Evolutionary conservation across 2,329 filamentous ascomycete species (phyloP).

Genomic region (Claviceps sp.): DNA sequence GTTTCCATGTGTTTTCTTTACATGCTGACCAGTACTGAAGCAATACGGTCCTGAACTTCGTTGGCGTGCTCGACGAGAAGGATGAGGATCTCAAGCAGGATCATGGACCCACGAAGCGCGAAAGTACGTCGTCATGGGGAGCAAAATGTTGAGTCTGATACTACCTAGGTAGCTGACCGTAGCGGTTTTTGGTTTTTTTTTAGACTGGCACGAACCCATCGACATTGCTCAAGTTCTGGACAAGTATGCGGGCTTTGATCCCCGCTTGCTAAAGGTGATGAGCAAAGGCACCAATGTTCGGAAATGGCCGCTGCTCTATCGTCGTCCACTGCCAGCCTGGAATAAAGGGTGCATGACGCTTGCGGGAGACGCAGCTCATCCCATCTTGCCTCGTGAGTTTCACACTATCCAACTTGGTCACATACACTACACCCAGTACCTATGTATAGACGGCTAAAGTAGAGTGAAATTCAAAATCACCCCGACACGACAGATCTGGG

Average conservation of each 20-base stretch:
- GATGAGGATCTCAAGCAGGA: background rate
- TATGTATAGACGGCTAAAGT: no score
- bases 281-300: slow-evolving; percentile 22
- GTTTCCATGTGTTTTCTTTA: no score
- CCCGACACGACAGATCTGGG: slow-evolving; percentile 20
- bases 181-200: background rate
- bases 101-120: background rate
- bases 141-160: background rate
- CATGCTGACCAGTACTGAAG: background rate
- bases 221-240: background rate
- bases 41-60: background rate
- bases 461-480: no score
- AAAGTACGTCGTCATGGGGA: background rate
- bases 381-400: slow-evolving; percentile 23
- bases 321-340: slow-evolving; percentile 20
- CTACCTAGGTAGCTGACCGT: background rate
- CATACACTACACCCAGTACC: no score
- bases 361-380: slow-evolving; percentile 25
- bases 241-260: slow-evolving; percentile 1
- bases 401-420: no score
- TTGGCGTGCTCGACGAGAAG: background rate
- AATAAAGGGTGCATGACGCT: slow-evolving; percentile 18
- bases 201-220: background rate
- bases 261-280: slow-evolving; percentile 14
- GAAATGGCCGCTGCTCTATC: slow-evolving; percentile 23